Evolutionary conservation across 352 stramenopile genomes (phyloP), one percentile per base, ranked within the genome.

Genomic region (Globisporangium megalacanthum): DNA sequence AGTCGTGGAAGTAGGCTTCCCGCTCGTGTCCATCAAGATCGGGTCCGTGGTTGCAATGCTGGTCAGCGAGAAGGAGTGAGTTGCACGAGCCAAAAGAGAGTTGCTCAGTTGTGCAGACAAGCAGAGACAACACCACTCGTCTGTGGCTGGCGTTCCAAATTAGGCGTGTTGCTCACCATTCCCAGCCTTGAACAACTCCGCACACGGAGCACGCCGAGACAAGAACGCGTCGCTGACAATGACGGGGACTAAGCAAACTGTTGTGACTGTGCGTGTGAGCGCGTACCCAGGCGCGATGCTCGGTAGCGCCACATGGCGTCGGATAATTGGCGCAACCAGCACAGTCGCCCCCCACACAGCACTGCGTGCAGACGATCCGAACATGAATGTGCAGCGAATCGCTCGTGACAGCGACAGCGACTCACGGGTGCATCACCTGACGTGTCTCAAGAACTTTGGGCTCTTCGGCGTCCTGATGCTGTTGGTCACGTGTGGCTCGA

Each of bases 371-470:
- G 15, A 46, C 41, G 14, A 13, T 20, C 45, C 45, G 45, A 33
- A 53, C 36, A 45, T 36, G 14, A 29, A 22, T 25, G 19, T 29
- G 11, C 20, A 50, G 10, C 33, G 35, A 42, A 29, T 35, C 19
- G n/a, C 3, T 8, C 10, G 15, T 31, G 17, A 15, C 1, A 6
- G 25, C 25, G 25, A 29, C 25, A 44, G 13, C 36, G 4, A 46
- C 7, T 25, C 22, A 25, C 36, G 14, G 10, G n/a, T 20, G 4
- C 54, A 66, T 15, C 58, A 53, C 8, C 53, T 73, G 2, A 62
- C 65, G 44, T 68, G 73, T 51, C 54, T 58, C 39, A 56, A 70
- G 45, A 66, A 62, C 6, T 76, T 79, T 49, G 68, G 68, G 3
- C 8, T 65, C 1, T 42, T 74, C 19, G 71, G 66, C 0, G 17